A percentile compares a stretch with the other conserved stretches of the same genome.
Evolutionary conservation across 2,329 filamentous ascomycete genomes (phyloP).

Genomic region (Thielaviopsis populi): DNA sequence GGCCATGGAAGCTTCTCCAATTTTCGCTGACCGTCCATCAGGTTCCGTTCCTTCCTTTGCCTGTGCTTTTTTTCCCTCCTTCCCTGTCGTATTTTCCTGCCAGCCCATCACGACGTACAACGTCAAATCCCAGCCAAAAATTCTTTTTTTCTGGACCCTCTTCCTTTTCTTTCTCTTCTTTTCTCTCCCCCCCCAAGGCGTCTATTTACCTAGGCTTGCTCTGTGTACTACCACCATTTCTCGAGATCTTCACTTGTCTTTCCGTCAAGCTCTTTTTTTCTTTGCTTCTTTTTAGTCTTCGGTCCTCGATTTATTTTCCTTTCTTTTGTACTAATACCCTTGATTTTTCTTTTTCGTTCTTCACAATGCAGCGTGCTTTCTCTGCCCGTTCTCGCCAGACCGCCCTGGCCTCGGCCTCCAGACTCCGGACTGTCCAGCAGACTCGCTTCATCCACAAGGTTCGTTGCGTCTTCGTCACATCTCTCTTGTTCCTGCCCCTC

Average conservation of each 20-base stretch:
- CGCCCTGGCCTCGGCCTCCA: slow-evolving; percentile 55
- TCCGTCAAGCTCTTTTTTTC: not conserved
- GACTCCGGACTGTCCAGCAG: slow-evolving; percentile 61
- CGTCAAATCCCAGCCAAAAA: slow-evolving; percentile 6
- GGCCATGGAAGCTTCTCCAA: slow-evolving; percentile 19
- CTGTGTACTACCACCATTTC: slow-evolving; percentile 12
- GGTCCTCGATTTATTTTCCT: slow-evolving; percentile 19
- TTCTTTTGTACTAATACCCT: slow-evolving; percentile 16
- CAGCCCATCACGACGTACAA: slow-evolving; percentile 6
- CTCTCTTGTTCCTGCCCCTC: not conserved
- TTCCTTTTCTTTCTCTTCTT: slow-evolving; percentile 14
- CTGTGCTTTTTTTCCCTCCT: slow-evolving; percentile 8
- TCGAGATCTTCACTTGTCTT: not conserved
- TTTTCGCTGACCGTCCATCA: slow-evolving; percentile 13
- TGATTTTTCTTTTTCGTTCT: slow-evolving; percentile 20
- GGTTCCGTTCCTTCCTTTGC: not conserved
- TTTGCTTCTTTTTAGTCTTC: not conserved
- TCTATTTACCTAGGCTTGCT: slow-evolving; percentile 10
- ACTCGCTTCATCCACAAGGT: slow-evolving; percentile 97
- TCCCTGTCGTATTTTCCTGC: not conserved
- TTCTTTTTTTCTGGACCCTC: slow-evolving; percentile 15
- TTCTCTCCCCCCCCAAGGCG: slow-evolving; percentile 15
- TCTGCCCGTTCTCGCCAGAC: slow-evolving; percentile 67
- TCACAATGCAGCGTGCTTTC: slow-evolving; percentile 88
- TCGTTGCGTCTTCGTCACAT: slow-evolving; percentile 19